Evolutionary conservation across 495 filamentous ascomycete genomes (phyloP).

Genomic region (Neurospora sp.): DNA sequence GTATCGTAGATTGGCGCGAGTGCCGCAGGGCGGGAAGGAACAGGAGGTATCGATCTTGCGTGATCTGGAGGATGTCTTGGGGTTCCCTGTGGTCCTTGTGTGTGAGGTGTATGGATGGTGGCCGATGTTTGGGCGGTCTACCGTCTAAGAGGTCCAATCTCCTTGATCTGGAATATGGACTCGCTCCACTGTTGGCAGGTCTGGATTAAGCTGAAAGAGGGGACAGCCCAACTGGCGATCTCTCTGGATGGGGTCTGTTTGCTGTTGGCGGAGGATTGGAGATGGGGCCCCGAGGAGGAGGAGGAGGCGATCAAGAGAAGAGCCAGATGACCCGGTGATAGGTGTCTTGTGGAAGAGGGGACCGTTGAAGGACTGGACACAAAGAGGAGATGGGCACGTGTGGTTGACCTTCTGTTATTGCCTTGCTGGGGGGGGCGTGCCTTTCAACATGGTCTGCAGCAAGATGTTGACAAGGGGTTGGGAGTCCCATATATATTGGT

Average conservation of each 20-base stretch:
- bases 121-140: neutral
- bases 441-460: no score
- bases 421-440: no score
- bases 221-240: neutral
- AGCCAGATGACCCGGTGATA: neutral
- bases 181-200: neutral
- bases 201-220: neutral
- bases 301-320: neutral
- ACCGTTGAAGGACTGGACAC: neutral
- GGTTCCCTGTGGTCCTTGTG: neutral
- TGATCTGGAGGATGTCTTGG: neutral
- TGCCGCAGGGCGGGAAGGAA: constrained; percentile 4
- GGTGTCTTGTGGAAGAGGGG: neutral
- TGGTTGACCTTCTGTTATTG: neutral
- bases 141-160: neutral
- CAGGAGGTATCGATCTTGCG: neutral
- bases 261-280: neutral
- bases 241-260: neutral
- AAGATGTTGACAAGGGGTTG: no score
- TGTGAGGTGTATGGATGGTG: neutral
- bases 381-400: neutral
- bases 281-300: neutral
- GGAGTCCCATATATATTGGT: no score
- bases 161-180: neutral
- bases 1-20: constrained; percentile 4